A percentile compares a stretch with the other conserved stretches of the same genome.
These are phyloP conservation scores for Colletotrichum musae DNA, from an alignment of 2,329 filamentous ascomycete genomes.

Conservation along the genomic window DNA sequence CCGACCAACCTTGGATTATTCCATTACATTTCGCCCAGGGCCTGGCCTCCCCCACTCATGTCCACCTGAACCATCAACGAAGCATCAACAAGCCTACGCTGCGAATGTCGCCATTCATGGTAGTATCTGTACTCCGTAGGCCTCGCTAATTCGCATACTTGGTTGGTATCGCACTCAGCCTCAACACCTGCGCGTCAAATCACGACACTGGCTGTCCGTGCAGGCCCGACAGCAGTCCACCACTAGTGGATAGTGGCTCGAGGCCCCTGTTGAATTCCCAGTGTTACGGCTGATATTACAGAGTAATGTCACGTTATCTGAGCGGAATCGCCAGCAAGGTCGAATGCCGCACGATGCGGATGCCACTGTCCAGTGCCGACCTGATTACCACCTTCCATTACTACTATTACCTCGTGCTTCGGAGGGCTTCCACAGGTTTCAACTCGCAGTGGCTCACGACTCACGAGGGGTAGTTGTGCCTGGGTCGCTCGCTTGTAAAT, in stretches of 20 bases:
- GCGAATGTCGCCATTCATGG: too few relatives aligned
- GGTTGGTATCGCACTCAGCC: constrained; percentile 9
- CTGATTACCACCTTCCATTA: too few relatives aligned
- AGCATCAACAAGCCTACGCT: too few relatives aligned
- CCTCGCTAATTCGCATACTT: not conserved
- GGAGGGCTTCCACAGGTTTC: too few relatives aligned
- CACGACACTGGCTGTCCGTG: constrained; percentile 15
- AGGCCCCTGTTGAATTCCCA: not conserved
- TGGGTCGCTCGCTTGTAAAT: constrained; percentile 8
- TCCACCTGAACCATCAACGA: too few relatives aligned
- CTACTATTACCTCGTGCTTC: too few relatives aligned
- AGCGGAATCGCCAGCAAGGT: not conserved
- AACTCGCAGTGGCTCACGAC: too few relatives aligned
- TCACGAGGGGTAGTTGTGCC: too few relatives aligned
- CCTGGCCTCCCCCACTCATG: not conserved
- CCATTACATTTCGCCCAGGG: not conserved
- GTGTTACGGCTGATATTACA: constrained; percentile 20
- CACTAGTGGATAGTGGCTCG: constrained; percentile 22
- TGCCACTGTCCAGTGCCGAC: too few relatives aligned
- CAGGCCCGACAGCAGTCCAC: constrained; percentile 18
- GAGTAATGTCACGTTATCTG: constrained; percentile 33
- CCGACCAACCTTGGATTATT: not conserved
- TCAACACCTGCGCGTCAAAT: constrained; percentile 15
- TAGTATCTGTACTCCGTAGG: too few relatives aligned
- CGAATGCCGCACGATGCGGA: not conserved